Base-by-base conservation (phyloP, 805 yeast genomes). In the Lachancea nothofagi region DNA sequence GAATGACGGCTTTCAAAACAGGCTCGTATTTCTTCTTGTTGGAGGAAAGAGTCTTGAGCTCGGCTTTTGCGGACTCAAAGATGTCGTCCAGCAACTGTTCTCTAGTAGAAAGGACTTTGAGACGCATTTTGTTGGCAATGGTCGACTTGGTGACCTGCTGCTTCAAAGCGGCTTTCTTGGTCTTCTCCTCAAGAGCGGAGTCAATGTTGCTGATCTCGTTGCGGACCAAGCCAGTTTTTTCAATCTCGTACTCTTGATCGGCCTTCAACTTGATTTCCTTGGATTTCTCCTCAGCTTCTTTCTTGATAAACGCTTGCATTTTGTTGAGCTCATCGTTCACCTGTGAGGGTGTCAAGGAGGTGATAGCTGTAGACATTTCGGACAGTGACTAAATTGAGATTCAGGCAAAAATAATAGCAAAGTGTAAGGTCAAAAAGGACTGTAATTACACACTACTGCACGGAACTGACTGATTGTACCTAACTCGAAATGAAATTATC, bases 201-300 rank as follows among this genome's bases (percentile, higher is more conserved):
- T 93, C 98, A 52, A 93, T 87, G 38, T 89, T 78, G 37, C 93
- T 81, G 41, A 83, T 83, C 67, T 93, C 98, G 10, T 87, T 75
- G 59, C 97, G 85, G 43, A 93, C 97, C 58, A 93, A 80, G 42
- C 87, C 79, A 17, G 96, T 90, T 73, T 93, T 93, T 64, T 93
- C 98, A 57, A 93, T 89, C 67, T 93, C 97, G 63, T 90, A 93
- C 70, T 93, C 99, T 67, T 93, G 98, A 63, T 94, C 96, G 31
- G 97, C 96, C 72, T 93, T 94, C 57, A 93, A 73, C 62, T 75
- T 80, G 60, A 93, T 88, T 67, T 93, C 99, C 64, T 85, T 86
- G 51, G 97, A 96, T 71, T 93, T 93, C 66, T 93, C 99, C 58
- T 89, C 95, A 28, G 99, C 99, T 71, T 93, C 99, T 77, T 90